phyloP scores from a whole-genome alignment of 495 filamentous ascomycete species.

The Neurospora discreta region DNA sequence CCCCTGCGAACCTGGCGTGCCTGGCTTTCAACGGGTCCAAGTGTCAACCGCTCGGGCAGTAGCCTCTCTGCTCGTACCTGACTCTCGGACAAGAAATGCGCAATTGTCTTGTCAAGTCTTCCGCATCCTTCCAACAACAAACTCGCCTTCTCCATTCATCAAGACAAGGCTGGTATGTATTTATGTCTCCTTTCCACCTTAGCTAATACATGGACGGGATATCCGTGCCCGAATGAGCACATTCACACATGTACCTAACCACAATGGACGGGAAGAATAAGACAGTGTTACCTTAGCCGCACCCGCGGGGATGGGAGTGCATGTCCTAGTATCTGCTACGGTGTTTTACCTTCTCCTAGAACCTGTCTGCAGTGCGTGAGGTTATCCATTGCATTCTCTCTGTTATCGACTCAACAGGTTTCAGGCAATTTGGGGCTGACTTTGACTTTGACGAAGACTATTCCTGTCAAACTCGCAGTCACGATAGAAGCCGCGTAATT shows the following conservation, averaged over 20 bases:
- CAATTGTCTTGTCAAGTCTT: slow-evolving; percentile 27
- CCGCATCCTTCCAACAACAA: slow-evolving; percentile 19
- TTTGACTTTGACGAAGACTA: not conserved
- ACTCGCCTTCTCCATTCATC: slow-evolving; percentile 18
- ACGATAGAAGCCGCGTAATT: not conserved
- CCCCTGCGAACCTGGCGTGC: not conserved
- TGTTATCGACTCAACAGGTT: not conserved
- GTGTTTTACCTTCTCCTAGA: not conserved
- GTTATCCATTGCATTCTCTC: not conserved
- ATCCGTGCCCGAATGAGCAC: not conserved
- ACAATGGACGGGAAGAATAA: not conserved
- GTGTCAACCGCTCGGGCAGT: not conserved
- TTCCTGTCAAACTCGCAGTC: not conserved
- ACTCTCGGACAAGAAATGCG: slow-evolving; percentile 24
- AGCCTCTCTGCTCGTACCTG: not conserved
- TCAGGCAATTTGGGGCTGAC: not conserved
- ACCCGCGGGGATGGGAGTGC: not conserved
- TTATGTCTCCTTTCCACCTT: not conserved
- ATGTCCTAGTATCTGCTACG: not conserved
- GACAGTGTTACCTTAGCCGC: not conserved
- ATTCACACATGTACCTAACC: not conserved
- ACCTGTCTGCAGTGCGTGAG: not conserved
- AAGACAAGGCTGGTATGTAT: slow-evolving; percentile 25
- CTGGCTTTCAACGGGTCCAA: not conserved
- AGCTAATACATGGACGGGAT: not conserved